phyloP scores from a whole-genome alignment of 768 basidiomycete genomes.

The Filobasidium wieringae region DNA sequence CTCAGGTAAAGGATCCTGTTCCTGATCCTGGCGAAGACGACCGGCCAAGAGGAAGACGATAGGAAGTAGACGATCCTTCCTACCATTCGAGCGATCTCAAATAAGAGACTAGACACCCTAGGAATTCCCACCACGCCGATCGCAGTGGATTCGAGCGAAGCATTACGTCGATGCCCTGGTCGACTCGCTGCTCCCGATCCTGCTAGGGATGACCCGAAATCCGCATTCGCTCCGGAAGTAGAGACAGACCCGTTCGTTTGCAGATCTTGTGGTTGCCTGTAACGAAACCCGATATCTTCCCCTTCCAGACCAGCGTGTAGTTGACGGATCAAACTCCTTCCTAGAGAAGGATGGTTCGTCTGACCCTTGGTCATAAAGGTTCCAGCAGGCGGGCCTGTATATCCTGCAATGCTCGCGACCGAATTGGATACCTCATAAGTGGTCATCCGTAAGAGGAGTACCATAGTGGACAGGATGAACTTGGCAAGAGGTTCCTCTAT shows the following conservation, averaged over 20 bases:
- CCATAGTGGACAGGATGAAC: constrained; percentile 70
- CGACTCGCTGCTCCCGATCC: constrained; percentile 18
- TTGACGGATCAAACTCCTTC: not conserved
- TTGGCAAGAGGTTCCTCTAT: constrained; percentile 71
- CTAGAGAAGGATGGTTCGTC: constrained; percentile 1
- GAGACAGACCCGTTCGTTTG: not conserved
- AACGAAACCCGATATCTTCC: not conserved
- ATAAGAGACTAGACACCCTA: not conserved
- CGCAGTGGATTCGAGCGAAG: constrained; percentile 8
- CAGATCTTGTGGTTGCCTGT: not conserved
- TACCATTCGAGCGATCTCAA: constrained; percentile 22
- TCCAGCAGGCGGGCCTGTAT: constrained; percentile 2
- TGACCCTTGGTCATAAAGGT: constrained; percentile 14
- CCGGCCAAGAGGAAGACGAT: constrained; percentile 75
- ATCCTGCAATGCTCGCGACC: not conserved
- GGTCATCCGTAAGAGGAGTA: constrained; percentile 66
- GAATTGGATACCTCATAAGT: constrained; percentile 30
- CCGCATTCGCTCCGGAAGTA: constrained; percentile 5
- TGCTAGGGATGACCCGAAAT: constrained; percentile 8
- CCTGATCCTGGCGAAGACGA: constrained; percentile 60
- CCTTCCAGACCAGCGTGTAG: constrained; percentile 6
- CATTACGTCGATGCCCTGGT: not conserved
- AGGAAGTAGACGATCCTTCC: constrained; percentile 70
- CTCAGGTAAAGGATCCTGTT: constrained; percentile 56
- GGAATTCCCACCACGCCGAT: constrained; percentile 4